Conservation (phyloP, 768 basidiomycete genomes). For the Lyophyllum decastes region DNA sequence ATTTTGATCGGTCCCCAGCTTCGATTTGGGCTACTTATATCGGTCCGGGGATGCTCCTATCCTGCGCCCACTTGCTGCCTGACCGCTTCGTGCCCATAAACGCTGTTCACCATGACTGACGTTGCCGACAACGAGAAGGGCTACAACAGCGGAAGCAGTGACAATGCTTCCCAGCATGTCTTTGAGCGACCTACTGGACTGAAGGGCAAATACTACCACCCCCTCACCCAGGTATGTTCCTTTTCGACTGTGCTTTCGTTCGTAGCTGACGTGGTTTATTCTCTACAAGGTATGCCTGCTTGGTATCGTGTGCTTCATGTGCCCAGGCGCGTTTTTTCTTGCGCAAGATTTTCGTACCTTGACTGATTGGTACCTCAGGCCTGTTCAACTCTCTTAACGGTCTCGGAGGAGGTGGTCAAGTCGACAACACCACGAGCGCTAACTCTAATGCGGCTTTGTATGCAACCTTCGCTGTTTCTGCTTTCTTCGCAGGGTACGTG, state of each 20-base stretch:
- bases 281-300: conserved; percentile 48
- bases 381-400: conserved; percentile 82
- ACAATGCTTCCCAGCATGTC: conserved; percentile 16
- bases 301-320: conserved; percentile 73
- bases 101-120: conserved; percentile 17
- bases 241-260: neutral
- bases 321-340: conserved; percentile 41
- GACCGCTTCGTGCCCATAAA: conserved; percentile 2
- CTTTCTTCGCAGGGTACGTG: conserved; percentile 37
- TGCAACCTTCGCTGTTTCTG: conserved; percentile 45
- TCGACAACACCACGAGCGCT: conserved; percentile 64
- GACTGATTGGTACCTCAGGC: conserved; percentile 39
- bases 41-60: conserved; percentile 2
- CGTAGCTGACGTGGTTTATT: neutral
- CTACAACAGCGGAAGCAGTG: conserved; percentile 14
- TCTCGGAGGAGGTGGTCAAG: conserved; percentile 77
- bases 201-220: conserved; percentile 23
- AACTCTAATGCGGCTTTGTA: conserved; percentile 75
- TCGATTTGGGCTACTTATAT: conserved; percentile 21
- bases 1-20: conserved; percentile 15
- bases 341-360: neutral
- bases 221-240: conserved; percentile 21
- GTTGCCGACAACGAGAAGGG: conserved; percentile 20
- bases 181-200: conserved; percentile 23
- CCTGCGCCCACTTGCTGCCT: conserved; percentile 11